Conservation (phyloP, 2,329 filamentous ascomycete species). For the Alternaria incomplexa region DNA sequence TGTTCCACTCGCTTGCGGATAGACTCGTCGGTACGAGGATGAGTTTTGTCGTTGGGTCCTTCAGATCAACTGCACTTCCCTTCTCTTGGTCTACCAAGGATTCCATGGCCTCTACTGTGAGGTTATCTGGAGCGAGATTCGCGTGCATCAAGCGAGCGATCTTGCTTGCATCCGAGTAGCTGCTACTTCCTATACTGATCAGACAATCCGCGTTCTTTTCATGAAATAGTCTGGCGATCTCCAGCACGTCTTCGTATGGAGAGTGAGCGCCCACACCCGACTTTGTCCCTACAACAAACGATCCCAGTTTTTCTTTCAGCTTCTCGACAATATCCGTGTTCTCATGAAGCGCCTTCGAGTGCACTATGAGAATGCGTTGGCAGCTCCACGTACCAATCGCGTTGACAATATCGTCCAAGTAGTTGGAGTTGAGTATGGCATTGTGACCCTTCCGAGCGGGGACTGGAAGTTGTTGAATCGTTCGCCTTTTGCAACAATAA, state of each 20-base stretch:
- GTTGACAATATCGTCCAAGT: slow-evolving; percentile 21
- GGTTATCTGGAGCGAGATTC: slow-evolving; percentile 16
- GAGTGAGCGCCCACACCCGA: slow-evolving; percentile 30
- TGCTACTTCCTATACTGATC: slow-evolving; percentile 31
- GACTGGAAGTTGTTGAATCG: slow-evolving; percentile 27
- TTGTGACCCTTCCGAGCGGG: slow-evolving; percentile 21
- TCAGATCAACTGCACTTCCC: slow-evolving; percentile 17
- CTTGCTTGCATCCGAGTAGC: slow-evolving; percentile 38
- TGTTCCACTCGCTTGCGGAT: slow-evolving; percentile 35
- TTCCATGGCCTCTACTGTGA: slow-evolving; percentile 30
- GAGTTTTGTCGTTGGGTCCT: slow-evolving; percentile 22
- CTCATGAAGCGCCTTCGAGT: slow-evolving; percentile 27
- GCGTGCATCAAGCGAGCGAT: slow-evolving; percentile 29
- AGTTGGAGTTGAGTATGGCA: slow-evolving; percentile 23
- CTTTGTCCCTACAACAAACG: slow-evolving; percentile 23
- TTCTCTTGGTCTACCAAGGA: slow-evolving; percentile 25
- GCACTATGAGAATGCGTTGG: slow-evolving; percentile 22
- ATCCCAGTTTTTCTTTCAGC: slow-evolving; percentile 23
- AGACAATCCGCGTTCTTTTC: slow-evolving; percentile 26
- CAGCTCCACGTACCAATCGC: slow-evolving; percentile 25
- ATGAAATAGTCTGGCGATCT: slow-evolving; percentile 21
- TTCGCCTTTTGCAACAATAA: slow-evolving; percentile 13
- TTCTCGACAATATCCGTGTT: slow-evolving; percentile 21
- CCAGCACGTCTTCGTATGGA: slow-evolving; percentile 31
- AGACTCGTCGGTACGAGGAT: slow-evolving; percentile 34